Conservation (phyloP, 2,329 filamentous ascomycete genomes). For the Fusarium pseudonygamai region DNA sequence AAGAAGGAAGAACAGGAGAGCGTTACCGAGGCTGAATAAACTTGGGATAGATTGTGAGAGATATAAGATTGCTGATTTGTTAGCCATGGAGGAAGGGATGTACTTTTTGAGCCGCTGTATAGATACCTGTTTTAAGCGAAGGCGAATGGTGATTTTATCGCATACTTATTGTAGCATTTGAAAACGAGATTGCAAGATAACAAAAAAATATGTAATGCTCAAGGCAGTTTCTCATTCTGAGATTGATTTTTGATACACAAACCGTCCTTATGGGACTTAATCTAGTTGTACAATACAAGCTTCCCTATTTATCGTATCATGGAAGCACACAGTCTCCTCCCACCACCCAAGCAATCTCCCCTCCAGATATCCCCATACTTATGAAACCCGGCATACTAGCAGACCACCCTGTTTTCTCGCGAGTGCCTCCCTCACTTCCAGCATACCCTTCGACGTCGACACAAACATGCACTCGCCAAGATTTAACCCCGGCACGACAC, state of each 20-base stretch:
- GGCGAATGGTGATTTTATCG: conserved; percentile 45
- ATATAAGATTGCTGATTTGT: conserved; percentile 31
- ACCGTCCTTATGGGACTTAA: conserved; percentile 26
- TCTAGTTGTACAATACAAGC: conserved; percentile 45
- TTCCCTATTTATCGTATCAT: conserved; percentile 36
- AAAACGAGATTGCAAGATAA: conserved; percentile 14
- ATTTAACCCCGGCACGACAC: conserved; percentile 77
- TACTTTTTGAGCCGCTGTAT: conserved; percentile 40
- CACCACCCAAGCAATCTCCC: not conserved
- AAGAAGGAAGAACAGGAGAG: conserved; percentile 20
- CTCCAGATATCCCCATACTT: conserved; percentile 23
- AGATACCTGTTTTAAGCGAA: conserved; percentile 48
- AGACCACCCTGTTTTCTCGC: conserved; percentile 83
- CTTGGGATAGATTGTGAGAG: conserved; percentile 30
- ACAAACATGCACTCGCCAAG: conserved; percentile 87
- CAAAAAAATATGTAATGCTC: conserved; percentile 13
- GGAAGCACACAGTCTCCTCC: conserved; percentile 20
- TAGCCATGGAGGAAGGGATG: conserved; percentile 30
- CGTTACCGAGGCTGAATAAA: conserved; percentile 16
- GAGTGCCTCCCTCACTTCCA: conserved; percentile 85
- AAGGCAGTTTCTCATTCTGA: conserved; percentile 21
- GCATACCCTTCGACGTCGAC: conserved; percentile 77
- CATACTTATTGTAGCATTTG: conserved; percentile 28
- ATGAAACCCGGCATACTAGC: conserved; percentile 75
- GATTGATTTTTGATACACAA: conserved; percentile 40